Base-by-base conservation (phyloP, 352 stramenopile species). In the Globisporangium radiosum region DNA sequence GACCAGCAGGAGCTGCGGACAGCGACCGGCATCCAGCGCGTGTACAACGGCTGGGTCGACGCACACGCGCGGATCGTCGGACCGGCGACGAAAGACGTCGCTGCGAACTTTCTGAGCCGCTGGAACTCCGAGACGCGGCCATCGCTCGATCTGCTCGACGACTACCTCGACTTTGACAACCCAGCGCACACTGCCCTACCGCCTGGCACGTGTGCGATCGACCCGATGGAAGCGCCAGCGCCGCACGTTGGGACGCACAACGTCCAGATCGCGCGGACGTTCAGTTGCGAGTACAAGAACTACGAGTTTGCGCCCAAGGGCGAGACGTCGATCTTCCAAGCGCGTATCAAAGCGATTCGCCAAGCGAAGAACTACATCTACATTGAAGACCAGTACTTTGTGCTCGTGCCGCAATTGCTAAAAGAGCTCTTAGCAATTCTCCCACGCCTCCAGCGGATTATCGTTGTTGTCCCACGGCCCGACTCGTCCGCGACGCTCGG, bases 321-420 rank as follows among this genome's bases (percentile, higher is more conserved):
- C 6, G 76, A 89, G 57, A 69, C 81, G 47, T 75, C 71, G 7
- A 71, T 89, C 39, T 72, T 82, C 40, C 63, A 80, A 47, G 63
- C 70, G 14, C 69, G 75, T 39, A 71, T 83, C 47, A 85, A 89
- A 60, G 79, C 76, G 40, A 82, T 88, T 57, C 64, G 59, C 1
- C 69, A 81, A n/a, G 79, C 76, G 1, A 64, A 70, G 54, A 89
- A 89, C 62, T 85, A 72, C 64, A 74, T 89, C n/a, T 87, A 79
- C 56, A 78, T 89, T 56, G 73, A 87, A 54, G 79, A 89, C 57
- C 75, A 89, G 66, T 87, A 89, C 65, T 89, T 89, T 40, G 76
- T 86, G 54, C 56, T 78, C 17, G 70, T 89, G 47, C 73, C 76
- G 33, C 68, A 86, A 58, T 62, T 89, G 4, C 57, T 86, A 57